Base-by-base conservation (phyloP, 1,284 basidiomycete species). In the Boletus austroedulis region DNA sequence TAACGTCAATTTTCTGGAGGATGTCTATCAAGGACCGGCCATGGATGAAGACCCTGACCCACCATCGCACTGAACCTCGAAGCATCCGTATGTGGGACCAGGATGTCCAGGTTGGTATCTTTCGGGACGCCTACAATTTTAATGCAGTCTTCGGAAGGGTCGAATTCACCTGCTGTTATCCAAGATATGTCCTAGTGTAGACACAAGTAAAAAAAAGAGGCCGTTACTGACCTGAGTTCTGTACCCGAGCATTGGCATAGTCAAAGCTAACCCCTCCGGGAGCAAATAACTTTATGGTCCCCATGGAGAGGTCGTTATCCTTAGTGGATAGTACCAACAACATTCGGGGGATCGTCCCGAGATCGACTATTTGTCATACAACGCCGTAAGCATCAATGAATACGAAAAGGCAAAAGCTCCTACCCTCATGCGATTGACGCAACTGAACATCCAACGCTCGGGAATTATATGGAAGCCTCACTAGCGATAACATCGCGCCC, bases 21-120 rank as follows among this genome's bases (percentile, higher is more conserved):
- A 36, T 15, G 26, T 61, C 43, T 36, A 48, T 60, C 53, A 56
- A 59, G 32, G 47, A 38, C 38, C 29, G 48, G 43, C 17, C 44
- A 47, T 5, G 19, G 38, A 9, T 46, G 32, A 54, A 54, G 9
- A 45, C 24, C 36, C 21, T 19, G 24, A 61, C 76, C 31, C 62
- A 89, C 87, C 75, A 89, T 78, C 6, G 78, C 78, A 58, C 79
- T 77, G 51, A 81, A 78, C 21, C 79, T 76, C 6, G 85, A 83
- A 3, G 75, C 79, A 68, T 87, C 84, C 0, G 82, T 80, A 66
- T 90, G 85, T 8, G 88, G 87, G 32, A 90, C 66, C 32, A 78
- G 72, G 52, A 90, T 68, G n/a, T 74, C 70, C 8, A 87, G 61
- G 12, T 72, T 72, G 7, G 75, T 75, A 50, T 80, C 77, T 58